Conservation (phyloP, 2,329 filamentous ascomycete species). For the Cercospora sesami region DNA sequence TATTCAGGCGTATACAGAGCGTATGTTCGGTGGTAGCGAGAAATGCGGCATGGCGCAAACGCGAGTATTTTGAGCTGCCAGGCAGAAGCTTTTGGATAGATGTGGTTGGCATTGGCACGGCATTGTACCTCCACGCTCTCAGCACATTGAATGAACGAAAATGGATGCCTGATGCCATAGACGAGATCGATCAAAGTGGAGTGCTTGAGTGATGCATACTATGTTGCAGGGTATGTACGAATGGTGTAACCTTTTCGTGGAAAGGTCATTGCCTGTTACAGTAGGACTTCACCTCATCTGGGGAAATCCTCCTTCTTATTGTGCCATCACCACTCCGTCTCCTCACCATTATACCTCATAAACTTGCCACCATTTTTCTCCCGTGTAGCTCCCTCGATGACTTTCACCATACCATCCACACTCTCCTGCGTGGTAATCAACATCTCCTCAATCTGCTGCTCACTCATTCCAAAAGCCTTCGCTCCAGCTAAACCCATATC, state of each 20-base stretch:
- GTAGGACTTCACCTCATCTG: neutral
- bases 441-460: neutral
- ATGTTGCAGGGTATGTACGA: neutral
- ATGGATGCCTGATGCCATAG: neutral
- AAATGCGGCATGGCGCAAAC: neutral
- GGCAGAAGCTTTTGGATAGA: neutral
- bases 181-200: neutral
- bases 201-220: neutral
- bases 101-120: neutral
- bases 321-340: constrained; percentile 6
- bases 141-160: too few species aligned
- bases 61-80: neutral
- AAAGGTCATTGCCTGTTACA: neutral
- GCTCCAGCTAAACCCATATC: constrained; percentile 8
- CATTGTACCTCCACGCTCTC: too few species aligned
- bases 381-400: constrained; percentile 1
- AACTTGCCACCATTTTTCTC: constrained; percentile 8
- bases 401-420: constrained; percentile 12
- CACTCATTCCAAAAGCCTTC: neutral
- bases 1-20: neutral
- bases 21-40: neutral
- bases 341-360: constrained; percentile 11
- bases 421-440: constrained; percentile 4
- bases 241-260: neutral
- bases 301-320: neutral